Base-by-base conservation (phyloP, 441 rosid species). In the Euphorbia schlechtendalii region DNA sequence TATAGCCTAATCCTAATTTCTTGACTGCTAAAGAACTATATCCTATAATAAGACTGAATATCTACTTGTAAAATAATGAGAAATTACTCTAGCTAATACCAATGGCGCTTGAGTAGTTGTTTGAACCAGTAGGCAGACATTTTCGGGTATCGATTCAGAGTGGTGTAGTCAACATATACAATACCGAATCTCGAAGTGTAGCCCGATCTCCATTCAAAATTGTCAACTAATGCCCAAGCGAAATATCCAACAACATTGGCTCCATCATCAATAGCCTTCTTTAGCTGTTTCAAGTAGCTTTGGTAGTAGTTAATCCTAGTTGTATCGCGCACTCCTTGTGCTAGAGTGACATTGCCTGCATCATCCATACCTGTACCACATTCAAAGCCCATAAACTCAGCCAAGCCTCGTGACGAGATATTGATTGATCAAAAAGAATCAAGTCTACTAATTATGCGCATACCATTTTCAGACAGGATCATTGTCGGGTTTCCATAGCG, bases 101-200 rank as follows among this genome's bases (percentile, higher is more conserved):
- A n/a, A n/a, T n/a, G n/a, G n/a, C n/a, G n/a, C n/a, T n/a, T n/a
- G n/a, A n/a, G n/a, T n/a, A n/a, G n/a, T n/a, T n/a, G n/a, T n/a
- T 54, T 78, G 84, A 86, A 76, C 91, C 91, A n/a, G n/a, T n/a
- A n/a, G n/a, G n/a, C n/a, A n/a, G n/a, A n/a, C n/a, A n/a, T n/a
- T n/a, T n/a, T n/a, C 0, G 98, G 99, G 64, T 85, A 80, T 73
- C 98, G 84, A 83, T 81, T 85, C 36, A 89, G 84, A 56, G 66
- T 89, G 59, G 63, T 25, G 76, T 67, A 87, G 69, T 94, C 94
- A 27, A 94, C 85, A 70, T 87, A 94, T 24, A 94, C 96, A 17
- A 94, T 86, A 55, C 96, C 98, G 2, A 94, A 94, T 78, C 97
- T 83, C n/a, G 96, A 82, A 55, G 98, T 94, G 80, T 87, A 94